Conservation (phyloP, 2,329 filamentous ascomycete species). For the Teratosphaeria epicoccoides region DNA sequence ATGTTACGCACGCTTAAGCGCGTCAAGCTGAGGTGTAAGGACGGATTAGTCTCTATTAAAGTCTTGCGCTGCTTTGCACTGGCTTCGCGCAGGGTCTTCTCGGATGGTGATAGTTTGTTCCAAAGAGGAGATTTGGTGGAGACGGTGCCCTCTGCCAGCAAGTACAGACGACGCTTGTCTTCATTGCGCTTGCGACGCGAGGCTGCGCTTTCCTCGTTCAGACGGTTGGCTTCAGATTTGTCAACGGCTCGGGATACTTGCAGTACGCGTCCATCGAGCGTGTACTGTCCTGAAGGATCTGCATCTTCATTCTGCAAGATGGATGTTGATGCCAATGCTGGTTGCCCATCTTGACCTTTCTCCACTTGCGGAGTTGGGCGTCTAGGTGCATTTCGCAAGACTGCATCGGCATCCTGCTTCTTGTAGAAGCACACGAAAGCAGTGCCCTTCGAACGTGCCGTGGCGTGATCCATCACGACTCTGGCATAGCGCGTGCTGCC, state of each 20-base stretch:
- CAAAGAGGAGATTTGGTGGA: conserved; percentile 67
- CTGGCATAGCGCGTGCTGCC: conserved; percentile 83
- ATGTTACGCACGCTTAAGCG: conserved; percentile 87
- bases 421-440: conserved; percentile 91
- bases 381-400: conserved; percentile 63
- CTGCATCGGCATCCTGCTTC: conserved; percentile 61
- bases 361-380: conserved; percentile 29
- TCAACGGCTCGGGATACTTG: conserved; percentile 77
- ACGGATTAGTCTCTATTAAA: conserved; percentile 82
- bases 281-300: conserved; percentile 77
- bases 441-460: conserved; percentile 79
- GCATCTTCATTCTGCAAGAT: conserved; percentile 77
- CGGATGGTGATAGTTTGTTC: conserved; percentile 61
- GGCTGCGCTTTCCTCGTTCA: conserved; percentile 58
- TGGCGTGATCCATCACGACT: conserved; percentile 76
- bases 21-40: conserved; percentile 77
- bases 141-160: conserved; percentile 79
- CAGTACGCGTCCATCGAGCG: conserved; percentile 77
- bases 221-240: conserved; percentile 64
- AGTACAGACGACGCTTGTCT: conserved; percentile 82
- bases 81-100: conserved; percentile 78
- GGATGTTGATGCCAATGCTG: conserved; percentile 54
- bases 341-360: conserved; percentile 15
- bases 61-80: conserved; percentile 80
- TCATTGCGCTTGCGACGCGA: conserved; percentile 59